phyloP scores from a whole-genome alignment of 441 rosid genomes.

The Pelargonium myrrhifolium region DNA sequence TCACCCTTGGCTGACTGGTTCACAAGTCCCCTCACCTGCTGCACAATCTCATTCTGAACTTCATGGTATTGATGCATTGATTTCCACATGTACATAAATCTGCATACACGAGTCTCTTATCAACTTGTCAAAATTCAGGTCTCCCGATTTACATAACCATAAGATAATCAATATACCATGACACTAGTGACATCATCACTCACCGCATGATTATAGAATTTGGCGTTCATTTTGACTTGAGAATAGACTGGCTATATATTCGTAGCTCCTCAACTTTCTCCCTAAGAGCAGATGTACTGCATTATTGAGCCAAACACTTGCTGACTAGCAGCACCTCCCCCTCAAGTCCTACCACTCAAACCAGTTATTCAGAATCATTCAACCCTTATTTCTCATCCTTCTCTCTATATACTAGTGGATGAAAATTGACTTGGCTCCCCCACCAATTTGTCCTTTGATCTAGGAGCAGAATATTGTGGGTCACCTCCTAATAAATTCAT shows the following conservation, averaged over 20 bases:
- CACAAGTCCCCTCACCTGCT: conserved; percentile 88
- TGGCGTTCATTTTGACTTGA: neutral
- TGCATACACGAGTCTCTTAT: conserved; percentile 30
- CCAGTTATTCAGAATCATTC: too few species aligned
- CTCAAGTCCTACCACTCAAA: too few species aligned
- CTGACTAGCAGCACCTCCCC: neutral
- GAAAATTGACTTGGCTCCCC: too few species aligned
- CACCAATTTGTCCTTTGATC: too few species aligned
- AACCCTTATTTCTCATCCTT: too few species aligned
- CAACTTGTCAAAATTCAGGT: too few species aligned
- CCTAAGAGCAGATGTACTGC: neutral
- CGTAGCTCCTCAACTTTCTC: neutral
- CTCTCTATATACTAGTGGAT: too few species aligned
- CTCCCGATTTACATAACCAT: neutral
- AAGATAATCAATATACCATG: too few species aligned
- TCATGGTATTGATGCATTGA: conserved; percentile 79
- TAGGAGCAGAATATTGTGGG: conserved; percentile 23
- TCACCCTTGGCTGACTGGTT: conserved; percentile 60
- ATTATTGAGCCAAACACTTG: neutral
- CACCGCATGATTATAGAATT: neutral
- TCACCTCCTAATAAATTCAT: conserved; percentile 20
- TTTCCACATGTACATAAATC: conserved; percentile 94
- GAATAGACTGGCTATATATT: neutral
- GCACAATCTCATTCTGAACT: conserved; percentile 74
- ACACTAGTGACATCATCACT: neutral